Base-by-base conservation (phyloP, 345 rosid genomes). In the Salix arbutifolia region DNA sequence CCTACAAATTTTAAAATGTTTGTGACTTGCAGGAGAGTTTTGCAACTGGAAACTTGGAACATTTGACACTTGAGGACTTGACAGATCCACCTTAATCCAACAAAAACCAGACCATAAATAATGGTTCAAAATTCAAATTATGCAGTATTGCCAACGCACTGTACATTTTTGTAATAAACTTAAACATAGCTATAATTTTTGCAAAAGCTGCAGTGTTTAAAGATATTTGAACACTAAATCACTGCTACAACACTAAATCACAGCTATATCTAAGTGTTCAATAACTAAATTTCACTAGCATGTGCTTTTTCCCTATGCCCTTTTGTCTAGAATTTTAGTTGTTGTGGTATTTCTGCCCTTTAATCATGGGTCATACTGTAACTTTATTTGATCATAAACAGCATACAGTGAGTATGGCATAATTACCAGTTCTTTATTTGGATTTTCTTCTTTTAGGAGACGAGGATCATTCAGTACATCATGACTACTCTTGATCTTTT, bases 381-480 rank as follows among this genome's bases (percentile, higher is more conserved):
- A 28, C 19, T 11, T 66, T 28, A 46, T 37, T 18, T 19, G 38
- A 75, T 68, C 56, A 68, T 56, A 75, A 72, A 10, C n/a, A 71
- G 5, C 14, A 31, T 52, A 21, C 35, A 81, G 58, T 13, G n/a
- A 21, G 67, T 11, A 65, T 17, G 14, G 72, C 38, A 74, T 23
- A 19, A 44, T 85, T 88, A 89, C 93, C 89, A 26, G 70, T 81
- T 85, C 93, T 80, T 88, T 82, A 71, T 69, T 77, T 23, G 78
- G 58, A 73, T 61, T 19, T 68, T 90, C 88, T 77, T 88, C 89
- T 83, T 88, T 96, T 46, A 93, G 80, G 76, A 96, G 94, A 64
- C 94, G 97, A 79, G 98, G 98, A 87, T 96, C 97, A 75, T 92
- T 88, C 83, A 96, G 82, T 73, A 94, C 98, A 76, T 96, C 98